A percentile compares a stretch with the other conserved stretches of the same genome.
phyloP scores from a whole-genome alignment of 345 rosid species.

The Gossypium longicalyx region DNA sequence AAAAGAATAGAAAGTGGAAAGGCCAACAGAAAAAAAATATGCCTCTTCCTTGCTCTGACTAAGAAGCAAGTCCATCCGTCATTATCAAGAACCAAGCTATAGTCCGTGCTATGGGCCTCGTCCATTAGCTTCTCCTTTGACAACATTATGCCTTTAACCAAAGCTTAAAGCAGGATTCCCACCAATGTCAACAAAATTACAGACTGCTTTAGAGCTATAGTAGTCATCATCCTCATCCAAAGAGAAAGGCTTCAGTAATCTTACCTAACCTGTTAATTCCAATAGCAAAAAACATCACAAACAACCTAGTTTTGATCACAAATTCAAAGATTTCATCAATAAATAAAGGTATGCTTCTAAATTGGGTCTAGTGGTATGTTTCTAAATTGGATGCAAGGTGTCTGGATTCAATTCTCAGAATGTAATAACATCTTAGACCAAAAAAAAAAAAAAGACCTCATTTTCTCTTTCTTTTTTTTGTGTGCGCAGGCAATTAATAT shows the following conservation, averaged over 20 bases:
- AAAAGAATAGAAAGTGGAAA: neutral
- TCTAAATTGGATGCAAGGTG: constrained; percentile 88
- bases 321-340: neutral
- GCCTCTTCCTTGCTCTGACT: too few relatives aligned
- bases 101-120: neutral
- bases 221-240: neutral
- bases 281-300: neutral
- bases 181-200: too few relatives aligned
- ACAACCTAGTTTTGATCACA: neutral
- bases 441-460: neutral
- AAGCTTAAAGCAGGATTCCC: neutral
- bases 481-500: too few relatives aligned
- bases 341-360: neutral
- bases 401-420: constrained; percentile 70
- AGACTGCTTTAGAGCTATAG: neutral
- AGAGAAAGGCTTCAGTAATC: neutral
- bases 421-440: constrained; percentile 26
- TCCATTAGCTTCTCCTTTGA: neutral
- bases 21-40: too few relatives aligned
- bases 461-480: neutral
- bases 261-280: neutral
- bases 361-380: constrained; percentile 75
- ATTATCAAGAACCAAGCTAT: neutral
- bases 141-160: neutral
- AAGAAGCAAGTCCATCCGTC: neutral